Evolutionary conservation across 768 basidiomycete genomes (phyloP).

Genomic region (Glaciozyma antarctica): DNA sequence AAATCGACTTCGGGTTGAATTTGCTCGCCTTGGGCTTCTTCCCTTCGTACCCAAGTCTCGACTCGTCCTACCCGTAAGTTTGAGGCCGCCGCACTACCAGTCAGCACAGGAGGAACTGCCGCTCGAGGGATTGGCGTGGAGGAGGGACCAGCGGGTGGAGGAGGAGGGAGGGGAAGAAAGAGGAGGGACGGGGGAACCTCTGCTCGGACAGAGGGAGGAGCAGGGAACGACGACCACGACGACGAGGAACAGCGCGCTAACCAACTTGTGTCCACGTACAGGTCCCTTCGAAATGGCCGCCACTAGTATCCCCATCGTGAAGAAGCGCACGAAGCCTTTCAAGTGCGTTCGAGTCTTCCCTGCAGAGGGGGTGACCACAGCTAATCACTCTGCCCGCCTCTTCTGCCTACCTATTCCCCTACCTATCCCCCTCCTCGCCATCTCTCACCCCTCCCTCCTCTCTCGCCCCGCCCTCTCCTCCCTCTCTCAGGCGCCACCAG

Average conservation of each 20-base stretch:
- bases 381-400: constrained; percentile 3
- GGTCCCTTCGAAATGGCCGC: constrained; percentile 11
- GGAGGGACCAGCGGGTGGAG: no score
- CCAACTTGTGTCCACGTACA: neutral
- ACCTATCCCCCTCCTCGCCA: neutral
- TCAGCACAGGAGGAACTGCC: no score
- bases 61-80: no score
- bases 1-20: no score
- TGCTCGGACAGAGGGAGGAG: no score
- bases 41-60: no score
- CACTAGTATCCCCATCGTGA: constrained; percentile 57
- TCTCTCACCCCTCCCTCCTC: neutral
- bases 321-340: constrained; percentile 96
- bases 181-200: neutral
- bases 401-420: neutral
- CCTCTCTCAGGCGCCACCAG: constrained; percentile 64
- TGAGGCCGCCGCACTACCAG: no score
- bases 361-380: neutral
- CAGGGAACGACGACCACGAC: no score
- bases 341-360: constrained; percentile 43
- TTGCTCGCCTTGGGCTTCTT: no score
- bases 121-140: no score
- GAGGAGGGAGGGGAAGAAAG: neutral
- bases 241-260: no score
- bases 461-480: constrained; percentile 42